These are phyloP conservation scores for Candida succiphila DNA, from an alignment of 805 yeast genomes.

Conservation along the genomic window DNA sequence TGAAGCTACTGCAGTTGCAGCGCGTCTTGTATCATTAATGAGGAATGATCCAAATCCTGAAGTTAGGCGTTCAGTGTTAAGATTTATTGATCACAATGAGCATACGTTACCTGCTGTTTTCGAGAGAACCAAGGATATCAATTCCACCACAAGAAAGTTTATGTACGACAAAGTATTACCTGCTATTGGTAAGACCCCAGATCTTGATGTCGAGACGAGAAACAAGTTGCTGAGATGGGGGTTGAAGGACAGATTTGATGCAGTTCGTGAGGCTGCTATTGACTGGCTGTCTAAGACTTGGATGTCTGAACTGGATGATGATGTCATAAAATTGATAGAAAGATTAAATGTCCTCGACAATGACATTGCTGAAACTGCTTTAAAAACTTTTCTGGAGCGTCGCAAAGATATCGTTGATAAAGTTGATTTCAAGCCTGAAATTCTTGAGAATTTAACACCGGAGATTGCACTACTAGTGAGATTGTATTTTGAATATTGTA, in stretches of 20 bases:
- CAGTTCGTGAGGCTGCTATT: constrained; percentile 63
- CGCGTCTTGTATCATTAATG: constrained; percentile 38
- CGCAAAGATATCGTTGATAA: constrained; percentile 54
- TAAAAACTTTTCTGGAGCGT: constrained; percentile 50
- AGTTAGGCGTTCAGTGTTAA: constrained; percentile 75
- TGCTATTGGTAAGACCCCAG: constrained; percentile 50
- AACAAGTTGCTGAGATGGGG: constrained; percentile 78
- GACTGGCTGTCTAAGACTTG: constrained; percentile 63
- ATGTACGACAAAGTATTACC: constrained; percentile 62
- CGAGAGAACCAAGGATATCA: constrained; percentile 77
- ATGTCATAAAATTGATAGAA: constrained; percentile 62
- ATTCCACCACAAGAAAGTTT: constrained; percentile 59
- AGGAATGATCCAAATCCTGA: constrained; percentile 81
- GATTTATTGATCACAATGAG: constrained; percentile 51
- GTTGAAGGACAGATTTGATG: constrained; percentile 70
- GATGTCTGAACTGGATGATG: constrained; percentile 60
- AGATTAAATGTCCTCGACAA: constrained; percentile 62
- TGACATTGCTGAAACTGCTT: constrained; percentile 55
- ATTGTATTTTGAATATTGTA: constrained; percentile 56
- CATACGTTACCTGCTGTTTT: constrained; percentile 48
- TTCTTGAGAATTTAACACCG: constrained; percentile 63
- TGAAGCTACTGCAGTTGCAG: constrained; percentile 35
- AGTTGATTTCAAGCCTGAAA: constrained; percentile 49
- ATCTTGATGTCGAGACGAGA: constrained; percentile 42
- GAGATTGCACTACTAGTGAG: constrained; percentile 70